Base-by-base conservation (phyloP, 129 eudicot species). In the Tagetes erecta region DNA sequence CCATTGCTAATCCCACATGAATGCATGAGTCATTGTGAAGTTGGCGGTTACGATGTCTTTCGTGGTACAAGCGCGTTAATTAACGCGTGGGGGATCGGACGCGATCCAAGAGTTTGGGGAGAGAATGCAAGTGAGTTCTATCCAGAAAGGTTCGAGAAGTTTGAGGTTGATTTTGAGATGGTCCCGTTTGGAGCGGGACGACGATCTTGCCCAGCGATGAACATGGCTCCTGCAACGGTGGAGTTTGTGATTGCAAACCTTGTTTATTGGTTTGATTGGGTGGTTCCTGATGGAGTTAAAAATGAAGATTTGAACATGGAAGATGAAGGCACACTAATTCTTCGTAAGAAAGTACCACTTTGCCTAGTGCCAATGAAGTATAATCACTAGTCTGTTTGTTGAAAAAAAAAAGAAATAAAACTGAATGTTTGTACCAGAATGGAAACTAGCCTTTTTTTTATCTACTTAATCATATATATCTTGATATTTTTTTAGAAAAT, bases 71-170 rank as follows among this genome's bases (percentile, higher is more conserved):
- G 41, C 64, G 86, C 84, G 4, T 40, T 90, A 20, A 70, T 76
- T 40, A 90, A 85, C 38, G 82, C 73, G 0, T 88, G 91, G 91
- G 78, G 82, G 1, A 88, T 87, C 1, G 84, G 86, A 11, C 70
- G 87, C 59, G 87, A 90, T 64, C 80, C 86, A 3, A 59, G 0
- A 0, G 52, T 45, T 0, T 70, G 59, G 63, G 87, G 91, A 78
- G 87, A 83, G 34, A 82, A 82, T 52, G 86, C 93, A 3, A 86
- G 69, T 6, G 83, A 83, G 66, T 90, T 90, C 51, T 53, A 46
- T 33, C 96, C 96, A 27, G 94, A 91, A 64, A 80, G 97, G 37
- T 87, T 90, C 60, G 63, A 85, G 70, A 67, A 82, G 41, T 70
- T 78, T 35, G 35, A 78, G n/a, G 57, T 82, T 1, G 94, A 86